Evolutionary conservation across 1,284 basidiomycete species (phyloP).

Genomic region (Puccinia novopanici): DNA sequence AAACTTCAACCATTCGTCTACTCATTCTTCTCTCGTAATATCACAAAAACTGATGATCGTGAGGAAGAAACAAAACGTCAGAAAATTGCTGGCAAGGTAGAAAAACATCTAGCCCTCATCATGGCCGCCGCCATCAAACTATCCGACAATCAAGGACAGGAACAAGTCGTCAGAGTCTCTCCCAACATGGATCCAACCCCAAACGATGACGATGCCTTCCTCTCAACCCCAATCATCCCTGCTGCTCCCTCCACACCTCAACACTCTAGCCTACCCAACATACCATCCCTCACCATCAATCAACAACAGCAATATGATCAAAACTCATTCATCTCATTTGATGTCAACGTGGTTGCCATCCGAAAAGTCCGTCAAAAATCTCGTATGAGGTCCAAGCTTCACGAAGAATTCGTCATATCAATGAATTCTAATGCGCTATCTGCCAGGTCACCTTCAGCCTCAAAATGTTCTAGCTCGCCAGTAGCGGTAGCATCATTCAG

Average conservation of each 20-base stretch:
- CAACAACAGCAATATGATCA: not conserved
- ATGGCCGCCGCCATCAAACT: constrained; percentile 78
- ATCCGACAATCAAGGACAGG: constrained; percentile 65
- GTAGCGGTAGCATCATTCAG: not conserved
- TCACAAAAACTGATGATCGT: constrained; percentile 67
- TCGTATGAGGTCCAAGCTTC: constrained; percentile 75
- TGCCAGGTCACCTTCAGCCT: not conserved
- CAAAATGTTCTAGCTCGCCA: not conserved
- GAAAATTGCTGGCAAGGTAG: constrained; percentile 71
- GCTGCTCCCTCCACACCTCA: constrained; percentile 66
- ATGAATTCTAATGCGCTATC: not conserved
- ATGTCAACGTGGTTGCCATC: not conserved
- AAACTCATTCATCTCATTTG: constrained; percentile 61
- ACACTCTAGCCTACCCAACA: constrained; percentile 3
- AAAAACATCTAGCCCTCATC: constrained; percentile 79
- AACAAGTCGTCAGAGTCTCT: constrained; percentile 82
- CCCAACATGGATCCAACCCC: constrained; percentile 42
- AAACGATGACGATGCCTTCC: constrained; percentile 62
- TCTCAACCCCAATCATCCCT: constrained; percentile 74
- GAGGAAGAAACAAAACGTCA: constrained; percentile 66
- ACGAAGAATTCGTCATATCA: constrained; percentile 91
- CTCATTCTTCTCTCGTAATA: constrained; percentile 74
- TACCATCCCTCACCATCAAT: constrained; percentile 1
- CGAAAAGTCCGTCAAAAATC: constrained; percentile 77
- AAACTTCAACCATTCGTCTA: constrained; percentile 90